phyloP scores from a whole-genome alignment of 2,329 filamentous ascomycete species.

The Fusarium hostae region DNA sequence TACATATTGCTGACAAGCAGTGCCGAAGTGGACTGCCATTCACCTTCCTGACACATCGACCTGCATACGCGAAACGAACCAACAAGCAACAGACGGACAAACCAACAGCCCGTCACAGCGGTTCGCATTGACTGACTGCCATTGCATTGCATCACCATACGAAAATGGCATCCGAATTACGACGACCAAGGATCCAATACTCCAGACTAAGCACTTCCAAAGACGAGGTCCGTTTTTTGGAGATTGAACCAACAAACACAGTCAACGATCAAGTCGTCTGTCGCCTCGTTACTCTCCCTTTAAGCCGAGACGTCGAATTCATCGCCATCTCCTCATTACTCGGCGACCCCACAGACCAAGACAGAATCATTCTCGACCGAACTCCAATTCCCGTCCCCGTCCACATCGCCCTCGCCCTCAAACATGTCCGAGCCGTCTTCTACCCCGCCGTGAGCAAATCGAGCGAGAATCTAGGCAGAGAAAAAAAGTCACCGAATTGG shows the following conservation, averaged over 20 bases:
- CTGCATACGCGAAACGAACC: not conserved
- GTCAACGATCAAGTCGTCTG: constrained; percentile 48
- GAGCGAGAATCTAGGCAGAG: constrained; percentile 28
- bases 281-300: constrained; percentile 47
- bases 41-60: not conserved
- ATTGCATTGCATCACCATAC: not conserved
- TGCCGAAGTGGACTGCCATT: not conserved
- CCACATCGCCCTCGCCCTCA: constrained; percentile 47
- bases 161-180: constrained; percentile 13
- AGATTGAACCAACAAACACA: constrained; percentile 45
- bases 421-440: constrained; percentile 50
- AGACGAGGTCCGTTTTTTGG: constrained; percentile 49
- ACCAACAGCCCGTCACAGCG: not conserved
- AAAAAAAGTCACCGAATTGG: constrained; percentile 22
- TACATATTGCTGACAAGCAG: not conserved
- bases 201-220: constrained; percentile 23
- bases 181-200: constrained; percentile 24
- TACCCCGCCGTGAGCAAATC: constrained; percentile 40
- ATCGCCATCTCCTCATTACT: constrained; percentile 48
- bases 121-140: not conserved
- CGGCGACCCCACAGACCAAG: constrained; percentile 45
- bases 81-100: not conserved
- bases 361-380: constrained; percentile 47
- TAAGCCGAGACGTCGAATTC: constrained; percentile 43
- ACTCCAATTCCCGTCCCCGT: constrained; percentile 42